These are phyloP conservation scores for Cenchrus fungigraminus DNA, from an alignment of 176 grass and related monocot genomes.

Conservation along the genomic window DNA sequence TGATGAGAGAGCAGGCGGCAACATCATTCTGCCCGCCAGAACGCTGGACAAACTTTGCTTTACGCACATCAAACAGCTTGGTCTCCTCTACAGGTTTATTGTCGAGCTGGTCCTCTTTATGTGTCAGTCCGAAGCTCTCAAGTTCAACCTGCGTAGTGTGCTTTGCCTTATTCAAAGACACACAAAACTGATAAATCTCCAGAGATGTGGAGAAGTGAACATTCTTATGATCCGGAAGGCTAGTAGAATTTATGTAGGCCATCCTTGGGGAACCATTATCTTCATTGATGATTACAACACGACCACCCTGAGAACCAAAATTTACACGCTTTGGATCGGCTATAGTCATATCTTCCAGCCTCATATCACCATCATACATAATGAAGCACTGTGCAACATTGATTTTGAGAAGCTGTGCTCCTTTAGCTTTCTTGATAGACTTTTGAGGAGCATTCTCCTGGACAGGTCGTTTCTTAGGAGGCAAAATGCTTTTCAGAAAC, in stretches of 20 bases:
- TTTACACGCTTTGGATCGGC: slow-evolving; percentile 92
- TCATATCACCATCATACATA: slow-evolving; percentile 74
- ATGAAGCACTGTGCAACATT: slow-evolving; percentile 66
- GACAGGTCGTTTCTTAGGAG: slow-evolving; percentile 63
- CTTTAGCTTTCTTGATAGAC: slow-evolving; percentile 60
- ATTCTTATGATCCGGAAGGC: slow-evolving; percentile 60
- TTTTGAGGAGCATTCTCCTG: slow-evolving; percentile 51
- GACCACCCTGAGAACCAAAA: slow-evolving; percentile 91
- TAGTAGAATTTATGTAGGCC: slow-evolving; percentile 67
- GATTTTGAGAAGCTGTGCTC: slow-evolving; percentile 69
- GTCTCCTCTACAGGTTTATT: slow-evolving; percentile 57
- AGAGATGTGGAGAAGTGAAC: slow-evolving; percentile 79
- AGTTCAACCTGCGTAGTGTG: slow-evolving; percentile 82
- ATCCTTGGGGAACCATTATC: slow-evolving; percentile 69
- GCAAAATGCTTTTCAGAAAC: slow-evolving; percentile 65
- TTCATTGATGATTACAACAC: slow-evolving; percentile 64
- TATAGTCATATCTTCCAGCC: slow-evolving; percentile 81
- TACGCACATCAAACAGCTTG: slow-evolving; percentile 71
- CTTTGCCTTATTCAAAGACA: slow-evolving; percentile 87
- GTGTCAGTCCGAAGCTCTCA: slow-evolving; percentile 63
- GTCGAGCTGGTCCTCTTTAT: slow-evolving; percentile 69
- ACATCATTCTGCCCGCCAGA: slow-evolving; percentile 70
- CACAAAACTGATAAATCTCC: slow-evolving; percentile 65
- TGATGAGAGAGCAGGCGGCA: slow-evolving; percentile 83
- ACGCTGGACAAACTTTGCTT: slow-evolving; percentile 88